Percentiles rank a stretch among this genome's conserved stretches.
phyloP scores from a whole-genome alignment of 2,329 filamentous ascomycete genomes.

The Keithomyces neogunnii region DNA sequence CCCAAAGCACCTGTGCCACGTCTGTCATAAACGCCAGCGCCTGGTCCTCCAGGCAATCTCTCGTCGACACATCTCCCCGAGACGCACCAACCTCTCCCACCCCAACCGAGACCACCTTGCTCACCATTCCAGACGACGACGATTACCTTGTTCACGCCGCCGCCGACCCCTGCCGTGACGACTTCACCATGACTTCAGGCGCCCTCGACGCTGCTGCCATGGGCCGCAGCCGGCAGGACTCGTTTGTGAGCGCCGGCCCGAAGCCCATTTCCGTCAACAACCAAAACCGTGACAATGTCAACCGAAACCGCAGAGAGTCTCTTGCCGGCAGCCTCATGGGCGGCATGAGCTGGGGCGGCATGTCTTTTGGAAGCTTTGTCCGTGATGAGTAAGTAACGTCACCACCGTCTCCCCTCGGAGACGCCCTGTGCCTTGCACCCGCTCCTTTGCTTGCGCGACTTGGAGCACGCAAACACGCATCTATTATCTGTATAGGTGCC shows the following conservation, averaged over 20 bases:
- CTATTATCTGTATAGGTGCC: no score
- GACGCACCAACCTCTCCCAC: constrained; percentile 15
- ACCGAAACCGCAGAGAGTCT: constrained; percentile 51
- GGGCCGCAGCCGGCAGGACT: constrained; percentile 53
- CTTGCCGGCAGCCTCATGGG: constrained; percentile 59
- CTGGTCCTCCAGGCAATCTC: constrained; percentile 27
- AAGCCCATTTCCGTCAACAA: constrained; percentile 62
- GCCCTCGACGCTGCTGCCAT: constrained; percentile 48
- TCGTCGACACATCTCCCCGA: constrained; percentile 19
- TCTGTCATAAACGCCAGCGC: constrained; percentile 11
- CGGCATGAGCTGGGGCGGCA: constrained; percentile 94
- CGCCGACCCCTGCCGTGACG: constrained; percentile 17
- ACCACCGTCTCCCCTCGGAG: no score
- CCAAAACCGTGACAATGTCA: constrained; percentile 50
- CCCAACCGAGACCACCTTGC: constrained; percentile 15
- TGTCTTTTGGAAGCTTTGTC: constrained; percentile 95
- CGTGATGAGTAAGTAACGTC: constrained; percentile 77
- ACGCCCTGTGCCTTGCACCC: constrained; percentile 7
- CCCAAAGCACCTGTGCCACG: constrained; percentile 9
- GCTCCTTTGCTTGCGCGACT: constrained; percentile 10
- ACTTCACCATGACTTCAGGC: constrained; percentile 50
- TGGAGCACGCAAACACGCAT: neutral
- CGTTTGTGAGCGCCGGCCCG: constrained; percentile 55
- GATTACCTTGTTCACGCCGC: constrained; percentile 5
- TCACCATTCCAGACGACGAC: constrained; percentile 14